Evolutionary conservation across 2,329 filamentous ascomycete species (phyloP), one percentile per base, ranked within the genome.

Genomic region (Penicillium sp.): DNA sequence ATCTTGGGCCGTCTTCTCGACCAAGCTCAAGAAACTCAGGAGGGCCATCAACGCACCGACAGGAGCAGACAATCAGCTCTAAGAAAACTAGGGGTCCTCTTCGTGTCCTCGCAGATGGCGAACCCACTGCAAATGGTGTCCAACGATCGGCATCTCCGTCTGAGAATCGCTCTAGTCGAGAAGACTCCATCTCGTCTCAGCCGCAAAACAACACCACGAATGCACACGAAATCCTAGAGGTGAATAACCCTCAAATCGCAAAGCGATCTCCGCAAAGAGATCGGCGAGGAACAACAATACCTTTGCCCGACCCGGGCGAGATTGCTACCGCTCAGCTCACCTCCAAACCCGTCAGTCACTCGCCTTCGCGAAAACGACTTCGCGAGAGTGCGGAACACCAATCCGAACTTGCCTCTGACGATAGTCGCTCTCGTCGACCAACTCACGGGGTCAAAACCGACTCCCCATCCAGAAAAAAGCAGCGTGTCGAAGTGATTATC

Each of bases 391-490:
- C 28, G 28, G 61, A 58, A 15, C n/a, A n/a, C 10, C 19, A 45
- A 4, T 53, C 53, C 13, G 28, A 59, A 13, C 6, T 19, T 7
- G 13, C 19, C 10, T 10, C 2, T 9, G 35, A 61, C 47, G 44
- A 47, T 3, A 13, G 44, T 12, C 15, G 17, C 24, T 26, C 15
- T 28, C 17, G 12, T 26, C 51, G 6, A 38, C 13, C 24, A 13
- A 4, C 13, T 22, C 15, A 47, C 7, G 19, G n/a, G 9, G 17
- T 17, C 3, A 44, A 22, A 4, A 9, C 12, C 7, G 22, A 42
- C 5, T 26, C n/a, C 2, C 59, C 63, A 26, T 60, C 54, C n/a
- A 61, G 40, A 4, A 70, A 70, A 53, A 62, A 58, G 44, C 68
- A 65, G 51, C 64, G 67, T 15, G 51, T 38, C 33, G 49, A 59